These are phyloP conservation scores for Drosera spatulata DNA, from an alignment of 179 eudicot genomes.

Conservation along the genomic window DNA sequence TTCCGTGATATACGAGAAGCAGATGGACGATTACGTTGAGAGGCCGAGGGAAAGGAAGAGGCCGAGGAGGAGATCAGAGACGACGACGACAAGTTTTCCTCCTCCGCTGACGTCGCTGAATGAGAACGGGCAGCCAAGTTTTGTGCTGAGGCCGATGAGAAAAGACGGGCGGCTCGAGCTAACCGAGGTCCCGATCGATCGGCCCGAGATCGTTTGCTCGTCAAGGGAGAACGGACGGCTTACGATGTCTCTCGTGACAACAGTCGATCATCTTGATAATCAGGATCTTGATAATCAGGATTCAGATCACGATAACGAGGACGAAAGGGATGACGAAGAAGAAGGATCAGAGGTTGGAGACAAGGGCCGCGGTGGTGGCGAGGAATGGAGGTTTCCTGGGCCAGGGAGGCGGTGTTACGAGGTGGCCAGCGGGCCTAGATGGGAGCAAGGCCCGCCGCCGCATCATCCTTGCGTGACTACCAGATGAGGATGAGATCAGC, in stretches of 20 bases:
- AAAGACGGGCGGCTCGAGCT: constrained; percentile 26
- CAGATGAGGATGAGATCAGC: too few species aligned
- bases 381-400: constrained; percentile 12
- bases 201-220: constrained; percentile 18
- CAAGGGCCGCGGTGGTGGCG: not conserved
- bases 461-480: too few species aligned
- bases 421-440: not conserved
- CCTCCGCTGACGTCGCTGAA: constrained; percentile 28
- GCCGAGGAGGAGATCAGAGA: constrained; percentile 3
- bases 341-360: not conserved
- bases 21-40: not conserved
- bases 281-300: constrained; percentile 3
- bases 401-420: not conserved
- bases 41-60: not conserved
- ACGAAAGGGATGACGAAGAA: not conserved
- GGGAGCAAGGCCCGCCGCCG: too few species aligned
- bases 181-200: constrained; percentile 13
- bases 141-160: constrained; percentile 23
- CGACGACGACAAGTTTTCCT: constrained; percentile 16
- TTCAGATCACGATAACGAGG: not conserved
- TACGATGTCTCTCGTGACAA: constrained; percentile 14
- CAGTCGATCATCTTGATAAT: not conserved
- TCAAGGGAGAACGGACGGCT: constrained; percentile 33
- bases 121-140: constrained; percentile 15
- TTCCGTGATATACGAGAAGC: too few species aligned